Evolutionary conservation across 495 filamentous ascomycete species (phyloP), one percentile per base, ranked within the genome.

Genomic region (Halenospora varia): DNA sequence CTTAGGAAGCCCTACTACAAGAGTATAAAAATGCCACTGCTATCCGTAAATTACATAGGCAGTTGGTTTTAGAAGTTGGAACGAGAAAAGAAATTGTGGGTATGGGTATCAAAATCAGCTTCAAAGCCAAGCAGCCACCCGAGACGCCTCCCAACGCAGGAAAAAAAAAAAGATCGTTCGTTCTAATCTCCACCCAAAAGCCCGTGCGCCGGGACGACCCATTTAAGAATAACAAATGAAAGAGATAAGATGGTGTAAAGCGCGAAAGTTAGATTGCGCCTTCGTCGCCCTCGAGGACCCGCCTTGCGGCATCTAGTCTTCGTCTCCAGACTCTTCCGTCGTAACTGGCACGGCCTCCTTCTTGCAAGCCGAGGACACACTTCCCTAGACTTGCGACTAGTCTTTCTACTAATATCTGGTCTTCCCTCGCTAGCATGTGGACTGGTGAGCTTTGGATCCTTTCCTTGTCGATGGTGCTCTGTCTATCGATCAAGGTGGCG

Each of bases 321-420:
- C 88, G 71, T 52, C 89, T 72, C 62, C 85, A 83, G 41, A 84
- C 70, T 56, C 83, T 73, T 25, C 79, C 82, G 51, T 87, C 83
- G 49, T 83, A 79, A 25, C 76, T 73, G 10, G 82, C 82, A 11
- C 80, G 76, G 3, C 76, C 76, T 10, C 74, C 79, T 55, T 84
- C 82, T 53, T 89, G 83, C 53, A 96, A 68, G 22, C 83, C 82
- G 48, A 82, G 68, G 71, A 93, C 67, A 81, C 88, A 82, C 64
- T 82, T 80, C 6, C 87, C 83, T 17, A 96, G 73, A 55, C 84
- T 88, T n/a, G 81, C 78, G 10, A 92, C 85, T 3, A 96, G 72
- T 48, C 82, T 74, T 64, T 92, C 88, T n/a, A 93, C 79, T 13
- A 93, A 79, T 55, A 86, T 81, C 60, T 85, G 84, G 61, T 92